Evolutionary conservation across 1,284 basidiomycete genomes (phyloP), one percentile per base, ranked within the genome.

Genomic region (Mycena citricolor): DNA sequence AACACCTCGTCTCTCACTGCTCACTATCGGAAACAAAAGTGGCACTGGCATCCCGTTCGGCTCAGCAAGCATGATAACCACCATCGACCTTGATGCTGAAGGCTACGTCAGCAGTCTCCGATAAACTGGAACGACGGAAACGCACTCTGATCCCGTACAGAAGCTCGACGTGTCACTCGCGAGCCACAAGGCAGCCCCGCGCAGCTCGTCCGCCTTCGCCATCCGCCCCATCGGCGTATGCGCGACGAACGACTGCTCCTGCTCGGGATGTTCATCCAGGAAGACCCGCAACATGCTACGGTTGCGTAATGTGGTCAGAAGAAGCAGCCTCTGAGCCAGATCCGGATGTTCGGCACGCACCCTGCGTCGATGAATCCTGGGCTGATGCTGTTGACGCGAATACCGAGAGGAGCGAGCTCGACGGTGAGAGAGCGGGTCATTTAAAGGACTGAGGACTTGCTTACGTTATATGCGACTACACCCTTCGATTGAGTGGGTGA

Each of bases 341-440:
- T 26, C 29, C 17, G 30, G 33, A 31, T 39, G 11, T 14, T 6
- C n/a, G 23, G n/a, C 20, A 65, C 77, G 37, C 51, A 85, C 83
- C 70, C 68, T 0, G 84, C 87, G 54, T 80, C 78, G 25, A 86
- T 85, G 58, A 86, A 75, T 10, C 85, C 85, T 0, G 83, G 84
- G 35, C 79, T 83, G 44, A 86, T 66, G 7, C 76, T 68, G 60
- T 88, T 87, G 44, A 88, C 83, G 5, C 86, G 70, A 46, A 92
- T 90, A 5, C 72, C 65, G 56, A 79, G 70, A 10, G 66, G 67
- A 7, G 86, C 86, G 39, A 88, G 79, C 60, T 92, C 90, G 60
- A 83, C 84, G 4, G 89, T 88, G 70, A 90, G 74, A 60, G 83
- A 88, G 46, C 86, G 78, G 13, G 68, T 79, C 80, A 90, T 86